Conservation (phyloP, 73 alveolate genomes). For the Urostyla sp. region DNA sequence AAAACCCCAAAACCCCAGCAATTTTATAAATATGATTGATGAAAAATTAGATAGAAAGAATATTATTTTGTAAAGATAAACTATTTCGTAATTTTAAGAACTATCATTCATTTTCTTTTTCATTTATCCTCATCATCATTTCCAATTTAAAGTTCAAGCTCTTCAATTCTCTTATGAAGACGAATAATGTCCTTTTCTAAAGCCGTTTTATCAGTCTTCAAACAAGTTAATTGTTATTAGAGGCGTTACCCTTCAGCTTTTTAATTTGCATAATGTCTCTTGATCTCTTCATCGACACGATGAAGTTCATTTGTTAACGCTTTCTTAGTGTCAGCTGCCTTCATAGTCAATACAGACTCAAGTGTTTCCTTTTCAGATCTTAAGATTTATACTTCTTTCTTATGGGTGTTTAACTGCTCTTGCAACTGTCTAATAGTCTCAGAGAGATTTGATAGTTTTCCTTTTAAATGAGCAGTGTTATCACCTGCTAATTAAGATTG, state of each 20-base stretch:
- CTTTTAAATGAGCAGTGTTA: slow-evolving; percentile 81
- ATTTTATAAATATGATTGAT: too few species aligned
- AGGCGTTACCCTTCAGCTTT: slow-evolving; percentile 86
- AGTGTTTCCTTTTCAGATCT: slow-evolving; percentile 81
- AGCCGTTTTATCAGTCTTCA: slow-evolving; percentile 89
- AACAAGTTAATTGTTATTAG: slow-evolving; percentile 82
- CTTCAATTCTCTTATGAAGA: slow-evolving; percentile 90
- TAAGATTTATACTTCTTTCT: slow-evolving; percentile 68
- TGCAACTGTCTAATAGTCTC: slow-evolving; percentile 47
- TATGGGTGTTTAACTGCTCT: slow-evolving; percentile 68
- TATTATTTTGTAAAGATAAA: too few species aligned
- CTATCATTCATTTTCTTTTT: not conserved
- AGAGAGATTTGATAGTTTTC: slow-evolving; percentile 60
- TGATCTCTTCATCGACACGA: slow-evolving; percentile 89
- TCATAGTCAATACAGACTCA: slow-evolving; percentile 78
- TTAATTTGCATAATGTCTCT: slow-evolving; percentile 89
- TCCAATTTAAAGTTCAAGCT: slow-evolving; percentile 85
- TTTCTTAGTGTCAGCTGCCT: slow-evolving; percentile 77
- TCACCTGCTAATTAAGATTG: slow-evolving; percentile 6
- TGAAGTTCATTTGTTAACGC: slow-evolving; percentile 75
- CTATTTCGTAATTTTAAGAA: too few species aligned
- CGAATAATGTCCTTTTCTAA: slow-evolving; percentile 87
- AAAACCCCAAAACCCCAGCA: too few species aligned
- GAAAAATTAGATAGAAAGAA: too few species aligned
- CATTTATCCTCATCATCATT: slow-evolving; percentile 63